These are phyloP conservation scores for Nakazawaea peltata DNA, from an alignment of 805 yeast genomes.

Conservation along the genomic window DNA sequence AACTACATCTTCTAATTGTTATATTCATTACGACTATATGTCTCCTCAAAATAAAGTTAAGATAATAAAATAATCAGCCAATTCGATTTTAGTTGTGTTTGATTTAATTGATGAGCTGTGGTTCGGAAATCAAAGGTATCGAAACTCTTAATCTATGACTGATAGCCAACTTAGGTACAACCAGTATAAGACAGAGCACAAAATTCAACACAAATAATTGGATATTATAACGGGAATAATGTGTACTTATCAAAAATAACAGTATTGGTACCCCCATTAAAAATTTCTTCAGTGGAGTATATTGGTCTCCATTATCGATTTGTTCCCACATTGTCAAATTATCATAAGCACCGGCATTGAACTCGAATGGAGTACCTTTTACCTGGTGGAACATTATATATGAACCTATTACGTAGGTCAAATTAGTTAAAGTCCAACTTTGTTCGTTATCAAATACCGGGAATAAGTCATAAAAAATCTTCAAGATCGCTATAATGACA, in stretches of 20 bases:
- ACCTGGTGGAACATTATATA: slow-evolving; percentile 95
- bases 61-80: no score
- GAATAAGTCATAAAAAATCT: slow-evolving; percentile 68
- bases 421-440: slow-evolving; percentile 91
- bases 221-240: slow-evolving; percentile 80
- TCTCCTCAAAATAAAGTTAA: no score
- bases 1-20: no score
- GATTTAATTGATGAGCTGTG: slow-evolving; percentile 20
- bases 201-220: slow-evolving; percentile 73
- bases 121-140: slow-evolving; percentile 38
- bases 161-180: slow-evolving; percentile 84
- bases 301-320: slow-evolving; percentile 81
- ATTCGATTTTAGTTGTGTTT: no score
- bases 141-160: slow-evolving; percentile 71
- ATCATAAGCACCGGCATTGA: slow-evolving; percentile 94
- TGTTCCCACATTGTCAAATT: slow-evolving; percentile 99
- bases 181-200: slow-evolving; percentile 76
- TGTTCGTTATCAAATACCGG: slow-evolving; percentile 78
- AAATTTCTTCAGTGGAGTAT: slow-evolving; percentile 94
- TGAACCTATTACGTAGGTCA: slow-evolving; percentile 83
- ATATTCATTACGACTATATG: no score
- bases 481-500: slow-evolving; percentile 68
- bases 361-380: slow-evolving; percentile 96
- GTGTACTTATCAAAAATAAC: slow-evolving; percentile 79
- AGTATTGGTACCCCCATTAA: slow-evolving; percentile 88